Percentiles rank a stretch among this genome's conserved stretches.
Conservation (phyloP, 257 asterid genomes). For the Ligustrum vulgare region DNA sequence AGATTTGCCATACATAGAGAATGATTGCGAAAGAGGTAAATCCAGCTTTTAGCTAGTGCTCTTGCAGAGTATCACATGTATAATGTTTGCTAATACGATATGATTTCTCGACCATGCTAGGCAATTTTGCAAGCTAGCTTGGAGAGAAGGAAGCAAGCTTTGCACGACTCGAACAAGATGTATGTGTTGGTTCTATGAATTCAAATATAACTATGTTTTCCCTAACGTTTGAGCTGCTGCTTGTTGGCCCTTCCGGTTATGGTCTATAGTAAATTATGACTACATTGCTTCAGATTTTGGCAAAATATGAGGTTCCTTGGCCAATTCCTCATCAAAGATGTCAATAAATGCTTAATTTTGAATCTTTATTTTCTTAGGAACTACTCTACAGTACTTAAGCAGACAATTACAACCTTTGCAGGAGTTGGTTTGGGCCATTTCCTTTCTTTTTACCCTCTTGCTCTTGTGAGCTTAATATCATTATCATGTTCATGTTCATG, state of each 20-base stretch:
- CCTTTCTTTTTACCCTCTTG: background rate
- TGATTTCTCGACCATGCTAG: slow-evolving; percentile 36
- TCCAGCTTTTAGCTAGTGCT: slow-evolving; percentile 19
- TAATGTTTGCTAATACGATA: slow-evolving; percentile 23
- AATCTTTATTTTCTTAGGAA: background rate
- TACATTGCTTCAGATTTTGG: slow-evolving; percentile 19
- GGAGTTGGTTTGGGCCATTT: background rate
- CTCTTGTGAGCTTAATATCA: background rate
- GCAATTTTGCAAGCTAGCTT: slow-evolving; percentile 94
- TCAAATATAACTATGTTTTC: background rate
- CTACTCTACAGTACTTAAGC: background rate
- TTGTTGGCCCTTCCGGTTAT: background rate
- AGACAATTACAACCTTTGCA: background rate
- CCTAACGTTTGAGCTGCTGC: background rate
- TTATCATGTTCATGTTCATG: background rate
- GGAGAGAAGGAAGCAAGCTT: slow-evolving; percentile 93
- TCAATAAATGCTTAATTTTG: background rate
- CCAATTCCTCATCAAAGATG: slow-evolving; percentile 1
- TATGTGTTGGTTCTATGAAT: slow-evolving; percentile 30
- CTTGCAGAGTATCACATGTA: background rate
- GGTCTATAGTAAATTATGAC: slow-evolving; percentile 4
- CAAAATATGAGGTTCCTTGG: background rate
- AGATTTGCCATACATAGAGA: slow-evolving; percentile 95
- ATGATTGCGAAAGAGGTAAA: slow-evolving; percentile 92
- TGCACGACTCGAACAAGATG: slow-evolving; percentile 99